Percentiles rank a stretch among this genome's conserved stretches.
Conservation (phyloP, 2,329 filamentous ascomycete genomes). For the Karstenula rhodostoma region DNA sequence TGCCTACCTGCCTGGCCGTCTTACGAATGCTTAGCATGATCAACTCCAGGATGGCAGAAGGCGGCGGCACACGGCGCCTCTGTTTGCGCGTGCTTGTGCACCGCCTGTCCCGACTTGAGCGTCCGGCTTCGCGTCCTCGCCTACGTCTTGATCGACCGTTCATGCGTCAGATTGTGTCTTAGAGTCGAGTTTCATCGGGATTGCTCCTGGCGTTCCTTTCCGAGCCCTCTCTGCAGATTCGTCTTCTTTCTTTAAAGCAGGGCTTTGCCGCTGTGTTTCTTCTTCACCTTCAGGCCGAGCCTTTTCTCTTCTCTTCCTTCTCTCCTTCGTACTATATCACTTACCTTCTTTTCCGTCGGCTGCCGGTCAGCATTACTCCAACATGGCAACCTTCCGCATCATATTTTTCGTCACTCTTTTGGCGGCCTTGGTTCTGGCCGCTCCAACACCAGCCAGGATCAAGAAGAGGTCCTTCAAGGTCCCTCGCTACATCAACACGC, state of each 20-base stretch:
- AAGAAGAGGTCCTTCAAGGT: conserved; percentile 69
- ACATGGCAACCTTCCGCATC: conserved; percentile 47
- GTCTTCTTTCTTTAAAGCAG: conserved; percentile 38
- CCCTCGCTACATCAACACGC: conserved; percentile 63
- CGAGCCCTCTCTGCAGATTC: conserved; percentile 21
- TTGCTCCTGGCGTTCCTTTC: conserved; percentile 20
- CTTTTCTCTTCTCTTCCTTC: conserved; percentile 27
- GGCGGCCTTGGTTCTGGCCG: conserved; percentile 57
- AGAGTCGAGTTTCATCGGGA: conserved; percentile 30
- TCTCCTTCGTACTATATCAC: conserved; percentile 26
- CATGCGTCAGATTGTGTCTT: conserved; percentile 35
- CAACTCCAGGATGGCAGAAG: conserved; percentile 18
- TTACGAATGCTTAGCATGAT: conserved; percentile 23
- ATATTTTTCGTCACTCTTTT: conserved; percentile 59
- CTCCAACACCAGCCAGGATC: conserved; percentile 50
- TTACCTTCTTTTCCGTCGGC: conserved; percentile 39
- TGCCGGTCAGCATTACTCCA: conserved; percentile 50
- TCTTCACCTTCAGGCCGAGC: conserved; percentile 41
- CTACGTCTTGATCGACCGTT: conserved; percentile 25
- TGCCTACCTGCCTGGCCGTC: conserved; percentile 18
- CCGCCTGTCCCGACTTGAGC: conserved; percentile 22
- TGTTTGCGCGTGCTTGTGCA: conserved; percentile 25
- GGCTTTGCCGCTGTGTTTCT: conserved; percentile 34
- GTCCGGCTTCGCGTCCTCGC: conserved; percentile 27
- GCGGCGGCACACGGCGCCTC: conserved; percentile 28